A percentile compares a stretch with the other conserved stretches of the same genome.
These are phyloP conservation scores for Fusarium albosuccineum DNA, from an alignment of 2,329 filamentous ascomycete species.

Conservation along the genomic window DNA sequence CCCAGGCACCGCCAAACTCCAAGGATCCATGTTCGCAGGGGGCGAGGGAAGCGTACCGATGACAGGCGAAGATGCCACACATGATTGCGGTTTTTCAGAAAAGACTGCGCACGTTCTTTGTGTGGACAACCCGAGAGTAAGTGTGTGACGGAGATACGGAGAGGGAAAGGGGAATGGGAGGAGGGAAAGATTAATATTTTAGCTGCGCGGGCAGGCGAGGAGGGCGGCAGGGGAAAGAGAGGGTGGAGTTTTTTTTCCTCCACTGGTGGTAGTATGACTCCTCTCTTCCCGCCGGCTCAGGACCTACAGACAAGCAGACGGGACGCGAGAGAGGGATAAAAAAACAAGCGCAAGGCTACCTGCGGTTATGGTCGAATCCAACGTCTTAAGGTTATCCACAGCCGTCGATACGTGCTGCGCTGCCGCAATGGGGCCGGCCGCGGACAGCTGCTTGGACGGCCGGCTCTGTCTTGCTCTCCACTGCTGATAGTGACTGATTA, in stretches of 20 bases:
- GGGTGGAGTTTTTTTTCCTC: too few species aligned
- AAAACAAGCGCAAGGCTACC: slow-evolving; percentile 43
- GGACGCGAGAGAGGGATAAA: not conserved
- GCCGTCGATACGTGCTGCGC: slow-evolving; percentile 26
- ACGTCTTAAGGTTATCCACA: slow-evolving; percentile 42
- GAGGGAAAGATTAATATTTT: slow-evolving; percentile 41
- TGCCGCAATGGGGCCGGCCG: slow-evolving; percentile 23
- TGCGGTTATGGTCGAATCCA: slow-evolving; percentile 28
- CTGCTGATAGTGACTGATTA: slow-evolving; percentile 12
- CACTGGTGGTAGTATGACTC: too few species aligned
- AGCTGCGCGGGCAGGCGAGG: slow-evolving; percentile 11
- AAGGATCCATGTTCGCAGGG: slow-evolving; percentile 41
- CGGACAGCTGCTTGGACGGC: slow-evolving; percentile 13
- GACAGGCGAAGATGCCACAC: slow-evolving; percentile 98
- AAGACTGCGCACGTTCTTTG: slow-evolving; percentile 19
- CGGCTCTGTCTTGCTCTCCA: slow-evolving; percentile 21
- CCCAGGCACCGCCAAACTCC: slow-evolving; percentile 8
- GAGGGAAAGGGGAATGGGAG: slow-evolving; percentile 19
- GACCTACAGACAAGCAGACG: too few species aligned
- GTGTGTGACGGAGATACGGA: slow-evolving; percentile 16
- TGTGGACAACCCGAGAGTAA: slow-evolving; percentile 16
- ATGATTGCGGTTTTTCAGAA: slow-evolving; percentile 67
- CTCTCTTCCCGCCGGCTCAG: too few species aligned
- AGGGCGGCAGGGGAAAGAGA: not conserved
- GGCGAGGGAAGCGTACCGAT: slow-evolving; percentile 69